Percentiles rank a stretch among this genome's conserved stretches.
These are phyloP conservation scores for Helotiales sp. DNA, from an alignment of 2,329 filamentous ascomycete genomes.

Conservation along the genomic window DNA sequence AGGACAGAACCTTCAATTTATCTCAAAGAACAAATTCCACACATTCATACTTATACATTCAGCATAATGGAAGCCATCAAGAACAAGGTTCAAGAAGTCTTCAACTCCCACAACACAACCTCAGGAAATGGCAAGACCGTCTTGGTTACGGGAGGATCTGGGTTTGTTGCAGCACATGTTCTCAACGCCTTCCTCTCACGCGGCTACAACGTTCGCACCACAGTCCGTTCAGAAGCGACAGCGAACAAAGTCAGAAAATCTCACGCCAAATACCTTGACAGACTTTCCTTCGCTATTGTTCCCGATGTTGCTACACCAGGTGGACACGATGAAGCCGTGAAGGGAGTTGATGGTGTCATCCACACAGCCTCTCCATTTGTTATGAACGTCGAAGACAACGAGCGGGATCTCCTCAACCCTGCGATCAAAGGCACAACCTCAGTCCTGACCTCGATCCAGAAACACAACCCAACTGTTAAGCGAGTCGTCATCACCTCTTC, in stretches of 20 bases:
- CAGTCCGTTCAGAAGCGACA: conserved; percentile 46
- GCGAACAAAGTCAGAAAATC: conserved; percentile 43
- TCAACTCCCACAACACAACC: neutral
- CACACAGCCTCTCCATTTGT: conserved; percentile 64
- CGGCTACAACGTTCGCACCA: conserved; percentile 41
- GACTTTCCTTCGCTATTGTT: conserved; percentile 51
- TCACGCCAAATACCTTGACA: conserved; percentile 37
- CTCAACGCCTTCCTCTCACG: conserved; percentile 45
- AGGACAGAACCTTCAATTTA: neutral
- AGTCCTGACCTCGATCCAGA: conserved; percentile 46
- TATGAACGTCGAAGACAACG: conserved; percentile 33
- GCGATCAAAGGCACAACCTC: conserved; percentile 52
- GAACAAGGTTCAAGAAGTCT: neutral
- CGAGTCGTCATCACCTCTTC: conserved; percentile 58
- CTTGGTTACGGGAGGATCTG: conserved; percentile 40
- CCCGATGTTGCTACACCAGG: conserved; percentile 68
- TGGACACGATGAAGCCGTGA: conserved; percentile 61
- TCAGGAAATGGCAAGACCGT: conserved; percentile 24
- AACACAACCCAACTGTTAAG: conserved; percentile 38
- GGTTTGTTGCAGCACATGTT: conserved; percentile 53
- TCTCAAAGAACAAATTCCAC: neutral
- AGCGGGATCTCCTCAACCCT: conserved; percentile 47
- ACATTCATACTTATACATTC: neutral
- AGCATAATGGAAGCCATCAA: conserved; percentile 4
- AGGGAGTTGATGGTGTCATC: conserved; percentile 67